Evolutionary conservation across 345 rosid species (phyloP).

Genomic region (Eucalyptus grandis): DNA sequence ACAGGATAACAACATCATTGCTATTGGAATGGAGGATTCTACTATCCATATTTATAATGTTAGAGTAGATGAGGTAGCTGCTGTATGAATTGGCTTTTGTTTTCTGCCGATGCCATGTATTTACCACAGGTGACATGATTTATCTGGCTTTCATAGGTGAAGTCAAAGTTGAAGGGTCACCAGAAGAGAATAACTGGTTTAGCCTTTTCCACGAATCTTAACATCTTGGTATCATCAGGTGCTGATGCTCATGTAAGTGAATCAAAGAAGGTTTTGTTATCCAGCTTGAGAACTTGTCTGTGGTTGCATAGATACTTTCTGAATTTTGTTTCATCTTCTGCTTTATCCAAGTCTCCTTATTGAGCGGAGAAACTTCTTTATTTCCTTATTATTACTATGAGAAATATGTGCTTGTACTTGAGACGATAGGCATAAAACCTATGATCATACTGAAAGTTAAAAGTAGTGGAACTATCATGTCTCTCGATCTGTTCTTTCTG

Average conservation of each 20-base stretch:
- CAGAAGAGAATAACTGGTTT: slow-evolving; percentile 75
- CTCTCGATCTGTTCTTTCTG: neutral
- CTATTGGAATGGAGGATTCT: slow-evolving; percentile 91
- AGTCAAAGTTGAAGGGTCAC: slow-evolving; percentile 80
- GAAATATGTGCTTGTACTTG: neutral
- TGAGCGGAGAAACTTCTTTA: neutral
- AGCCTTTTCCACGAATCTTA: slow-evolving; percentile 69
- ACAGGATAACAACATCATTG: slow-evolving; percentile 76
- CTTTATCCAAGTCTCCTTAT: neutral
- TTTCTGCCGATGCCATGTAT: neutral
- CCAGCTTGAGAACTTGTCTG: neutral
- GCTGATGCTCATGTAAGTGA: slow-evolving; percentile 86
- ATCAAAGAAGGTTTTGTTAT: neutral
- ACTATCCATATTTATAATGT: slow-evolving; percentile 76
- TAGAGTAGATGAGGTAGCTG: slow-evolving; percentile 65
- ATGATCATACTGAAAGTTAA: neutral
- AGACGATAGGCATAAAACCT: neutral
- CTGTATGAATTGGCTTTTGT: neutral
- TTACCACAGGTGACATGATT: neutral
- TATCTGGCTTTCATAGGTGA: slow-evolving; percentile 37
- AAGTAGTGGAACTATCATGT: neutral
- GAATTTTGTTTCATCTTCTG: neutral
- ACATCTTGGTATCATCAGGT: slow-evolving; percentile 80
- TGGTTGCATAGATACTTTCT: neutral
- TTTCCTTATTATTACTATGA: neutral